phyloP scores from a whole-genome alignment of 495 filamentous ascomycete genomes.

The Lepraria neglecta region DNA sequence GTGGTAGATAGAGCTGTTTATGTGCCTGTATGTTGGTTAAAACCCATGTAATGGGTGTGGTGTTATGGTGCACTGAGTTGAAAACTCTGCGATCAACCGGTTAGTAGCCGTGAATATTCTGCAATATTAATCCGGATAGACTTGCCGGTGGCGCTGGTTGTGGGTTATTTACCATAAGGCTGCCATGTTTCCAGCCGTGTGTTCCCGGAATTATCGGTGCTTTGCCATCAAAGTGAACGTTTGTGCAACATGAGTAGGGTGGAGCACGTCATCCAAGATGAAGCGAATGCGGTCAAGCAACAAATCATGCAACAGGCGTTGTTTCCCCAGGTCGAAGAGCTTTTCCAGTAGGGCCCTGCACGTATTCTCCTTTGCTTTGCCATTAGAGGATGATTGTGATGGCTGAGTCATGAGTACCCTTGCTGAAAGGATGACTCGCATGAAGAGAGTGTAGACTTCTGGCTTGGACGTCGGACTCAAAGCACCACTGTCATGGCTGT shows the following conservation, averaged over 20 bases:
- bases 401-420: slow-evolving; percentile 21
- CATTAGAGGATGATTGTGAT: not conserved
- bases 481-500: slow-evolving; percentile 49
- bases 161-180: too few species aligned
- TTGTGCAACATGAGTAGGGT: not conserved
- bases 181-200: too few species aligned
- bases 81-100: too few species aligned
- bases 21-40: too few species aligned
- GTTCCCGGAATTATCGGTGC: not conserved
- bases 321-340: slow-evolving; percentile 4
- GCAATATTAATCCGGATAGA: too few species aligned
- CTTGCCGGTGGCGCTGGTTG: too few species aligned
- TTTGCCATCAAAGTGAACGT: not conserved
- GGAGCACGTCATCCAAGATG: not conserved
- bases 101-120: too few species aligned
- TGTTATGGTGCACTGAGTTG: too few species aligned
- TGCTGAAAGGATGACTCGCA: slow-evolving; percentile 40
- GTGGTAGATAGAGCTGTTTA: too few species aligned
- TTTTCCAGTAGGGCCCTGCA: slow-evolving; percentile 11
- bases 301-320: slow-evolving; percentile 11
- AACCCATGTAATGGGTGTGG: too few species aligned
- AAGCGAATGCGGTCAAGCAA: slow-evolving; percentile 8
- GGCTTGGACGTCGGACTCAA: slow-evolving; percentile 69
- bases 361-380: not conserved
- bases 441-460: slow-evolving; percentile 61